phyloP scores from a whole-genome alignment of 352 stramenopile species.

The Aphanomyces stellatus region DNA sequence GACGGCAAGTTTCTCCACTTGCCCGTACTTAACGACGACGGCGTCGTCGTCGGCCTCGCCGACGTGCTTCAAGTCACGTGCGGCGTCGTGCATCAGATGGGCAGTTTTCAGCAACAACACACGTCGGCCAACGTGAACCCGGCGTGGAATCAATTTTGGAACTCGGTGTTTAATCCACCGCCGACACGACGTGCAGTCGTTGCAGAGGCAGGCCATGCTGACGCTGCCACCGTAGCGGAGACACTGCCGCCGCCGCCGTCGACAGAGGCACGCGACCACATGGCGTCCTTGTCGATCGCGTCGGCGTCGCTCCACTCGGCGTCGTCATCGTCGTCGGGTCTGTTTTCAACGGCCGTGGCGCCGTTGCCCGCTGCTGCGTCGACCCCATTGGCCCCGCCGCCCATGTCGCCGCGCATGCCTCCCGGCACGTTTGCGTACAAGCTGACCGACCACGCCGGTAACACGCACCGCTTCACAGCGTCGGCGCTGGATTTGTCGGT shows the following conservation, averaged over 20 bases:
- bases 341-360: constrained; percentile 1
- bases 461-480: constrained; percentile 80
- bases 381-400: constrained; percentile 3
- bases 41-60: constrained; percentile 90
- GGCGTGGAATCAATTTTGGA: constrained; percentile 63
- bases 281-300: constrained; percentile 19
- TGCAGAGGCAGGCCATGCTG: no score
- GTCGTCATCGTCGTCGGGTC: background rate
- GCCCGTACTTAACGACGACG: constrained; percentile 87
- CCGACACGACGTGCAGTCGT: constrained; percentile 26
- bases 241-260: no score
- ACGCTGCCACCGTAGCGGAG: no score
- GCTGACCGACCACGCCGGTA: constrained; percentile 67
- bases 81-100: constrained; percentile 78
- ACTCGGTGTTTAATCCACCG: constrained; percentile 28
- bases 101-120: constrained; percentile 54
- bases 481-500: constrained; percentile 66
- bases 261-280: constrained; percentile 22
- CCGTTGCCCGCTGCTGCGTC: constrained; percentile 11
- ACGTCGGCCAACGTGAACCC: constrained; percentile 64
- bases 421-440: constrained; percentile 72
- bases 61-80: constrained; percentile 94
- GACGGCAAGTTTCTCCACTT: constrained; percentile 96
- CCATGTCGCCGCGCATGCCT: background rate
- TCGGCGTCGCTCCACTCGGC: background rate